A percentile compares a stretch with the other conserved stretches of the same genome.
phyloP scores from a whole-genome alignment of 164 flowering plant species.

The Nelumbo lutea region DNA sequence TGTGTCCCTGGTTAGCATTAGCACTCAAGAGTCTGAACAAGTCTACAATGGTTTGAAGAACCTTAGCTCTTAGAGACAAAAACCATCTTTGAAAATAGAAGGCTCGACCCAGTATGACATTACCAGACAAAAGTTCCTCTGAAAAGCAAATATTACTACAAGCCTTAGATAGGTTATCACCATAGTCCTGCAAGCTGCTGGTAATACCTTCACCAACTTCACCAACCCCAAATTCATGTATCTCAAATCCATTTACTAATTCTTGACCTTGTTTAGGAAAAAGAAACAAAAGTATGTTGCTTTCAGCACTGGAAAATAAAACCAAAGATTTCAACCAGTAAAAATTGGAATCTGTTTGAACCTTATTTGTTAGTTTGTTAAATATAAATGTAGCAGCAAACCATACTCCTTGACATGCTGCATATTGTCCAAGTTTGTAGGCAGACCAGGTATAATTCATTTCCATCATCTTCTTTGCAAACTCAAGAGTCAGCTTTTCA shows the following conservation, averaged over 20 bases:
- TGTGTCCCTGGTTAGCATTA: slow-evolving; percentile 9
- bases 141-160: slow-evolving; percentile 27
- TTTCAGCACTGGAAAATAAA: slow-evolving; percentile 43
- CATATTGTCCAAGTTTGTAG: slow-evolving; percentile 56
- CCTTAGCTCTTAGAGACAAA: slow-evolving; percentile 43
- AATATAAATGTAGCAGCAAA: slow-evolving; percentile 43
- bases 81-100: slow-evolving; percentile 80
- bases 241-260: slow-evolving; percentile 18
- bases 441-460: slow-evolving; percentile 45
- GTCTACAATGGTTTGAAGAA: slow-evolving; percentile 37
- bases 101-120: slow-evolving; percentile 15
- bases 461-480: slow-evolving; percentile 36
- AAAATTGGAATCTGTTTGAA: slow-evolving; percentile 33
- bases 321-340: slow-evolving; percentile 59
- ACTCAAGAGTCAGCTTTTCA: slow-evolving; percentile 34
- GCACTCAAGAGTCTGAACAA: slow-evolving; percentile 31
- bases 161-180: slow-evolving; percentile 27
- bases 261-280: slow-evolving; percentile 21
- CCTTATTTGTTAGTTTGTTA: slow-evolving; percentile 35
- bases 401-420: slow-evolving; percentile 68
- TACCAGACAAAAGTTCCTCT: slow-evolving; percentile 26
- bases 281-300: slow-evolving; percentile 30
- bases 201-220: slow-evolving; percentile 15
- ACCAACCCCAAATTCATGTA: slow-evolving; percentile 10
- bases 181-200: slow-evolving; percentile 9